Conservation (phyloP, 2,329 filamentous ascomycete species). For the Boeremia lycopersici region DNA sequence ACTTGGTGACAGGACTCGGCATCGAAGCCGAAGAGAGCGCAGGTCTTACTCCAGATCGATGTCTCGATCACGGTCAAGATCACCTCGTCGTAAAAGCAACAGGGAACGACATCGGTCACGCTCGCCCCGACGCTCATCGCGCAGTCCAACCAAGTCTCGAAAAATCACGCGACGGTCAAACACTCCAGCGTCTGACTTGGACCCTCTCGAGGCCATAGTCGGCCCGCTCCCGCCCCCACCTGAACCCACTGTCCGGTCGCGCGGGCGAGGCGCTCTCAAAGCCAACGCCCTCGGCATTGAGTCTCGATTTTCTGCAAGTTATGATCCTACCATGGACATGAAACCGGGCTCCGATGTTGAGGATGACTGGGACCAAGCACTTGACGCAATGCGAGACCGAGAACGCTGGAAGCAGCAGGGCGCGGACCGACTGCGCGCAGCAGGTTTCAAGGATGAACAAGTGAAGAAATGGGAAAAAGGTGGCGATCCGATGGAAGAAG, state of each 20-base stretch:
- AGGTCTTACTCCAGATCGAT: slow-evolving; percentile 25
- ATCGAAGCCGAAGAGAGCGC: slow-evolving; percentile 19
- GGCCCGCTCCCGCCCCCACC: slow-evolving; percentile 70
- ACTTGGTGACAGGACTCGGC: slow-evolving; percentile 7
- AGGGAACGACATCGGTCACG: slow-evolving; percentile 20
- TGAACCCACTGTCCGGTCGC: slow-evolving; percentile 48
- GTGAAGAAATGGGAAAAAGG: slow-evolving; percentile 74
- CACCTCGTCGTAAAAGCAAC: slow-evolving; percentile 21
- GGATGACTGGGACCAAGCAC: slow-evolving; percentile 78
- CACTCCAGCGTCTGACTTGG: slow-evolving; percentile 58
- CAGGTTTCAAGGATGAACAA: slow-evolving; percentile 78
- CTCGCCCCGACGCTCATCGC: slow-evolving; percentile 15
- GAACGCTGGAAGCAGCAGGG: slow-evolving; percentile 77
- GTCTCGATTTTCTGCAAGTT: slow-evolving; percentile 73
- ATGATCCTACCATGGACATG: slow-evolving; percentile 65
- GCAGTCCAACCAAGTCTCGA: not conserved
- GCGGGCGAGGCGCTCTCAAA: slow-evolving; percentile 41
- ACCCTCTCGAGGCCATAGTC: slow-evolving; percentile 76
- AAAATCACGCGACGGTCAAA: slow-evolving; percentile 18
- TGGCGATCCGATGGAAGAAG: slow-evolving; percentile 65
- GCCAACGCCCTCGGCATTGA: slow-evolving; percentile 68
- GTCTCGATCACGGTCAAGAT: slow-evolving; percentile 28
- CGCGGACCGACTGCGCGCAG: slow-evolving; percentile 74
- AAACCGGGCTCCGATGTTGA: slow-evolving; percentile 55
- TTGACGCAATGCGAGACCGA: slow-evolving; percentile 80